phyloP scores from a whole-genome alignment of 2,329 filamentous ascomycete genomes.

The Anthostomella pinea region DNA sequence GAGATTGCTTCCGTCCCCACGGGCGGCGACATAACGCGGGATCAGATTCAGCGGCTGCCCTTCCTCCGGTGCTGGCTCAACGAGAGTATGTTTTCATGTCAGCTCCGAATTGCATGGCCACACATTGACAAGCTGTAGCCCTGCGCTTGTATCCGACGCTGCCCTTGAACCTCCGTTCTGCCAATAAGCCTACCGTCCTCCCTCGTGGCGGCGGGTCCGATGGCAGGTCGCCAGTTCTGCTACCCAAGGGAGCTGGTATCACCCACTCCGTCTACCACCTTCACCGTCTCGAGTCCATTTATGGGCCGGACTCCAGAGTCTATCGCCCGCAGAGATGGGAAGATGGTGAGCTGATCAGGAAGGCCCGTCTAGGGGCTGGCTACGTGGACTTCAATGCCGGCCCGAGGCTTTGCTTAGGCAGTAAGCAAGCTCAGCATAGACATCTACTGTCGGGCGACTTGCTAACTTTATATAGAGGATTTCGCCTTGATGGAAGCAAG shows the following conservation, averaged over 20 bases:
- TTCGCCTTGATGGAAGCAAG: slow-evolving; percentile 24
- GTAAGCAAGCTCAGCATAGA: slow-evolving; percentile 7
- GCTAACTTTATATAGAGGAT: slow-evolving; percentile 19
- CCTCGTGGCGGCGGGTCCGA: slow-evolving; percentile 31
- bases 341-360: slow-evolving; percentile 7
- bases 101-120: background rate
- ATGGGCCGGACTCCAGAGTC: slow-evolving; percentile 11
- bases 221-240: slow-evolving; percentile 24
- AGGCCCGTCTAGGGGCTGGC: slow-evolving; percentile 6
- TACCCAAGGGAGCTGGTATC: slow-evolving; percentile 27
- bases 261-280: slow-evolving; percentile 26
- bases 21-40: slow-evolving; percentile 10
- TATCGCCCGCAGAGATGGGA: slow-evolving; percentile 19
- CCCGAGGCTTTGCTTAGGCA: slow-evolving; percentile 16
- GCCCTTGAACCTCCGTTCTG: slow-evolving; percentile 13
- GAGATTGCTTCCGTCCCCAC: slow-evolving; percentile 11
- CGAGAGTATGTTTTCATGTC: slow-evolving; percentile 22
- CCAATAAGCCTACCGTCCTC: slow-evolving; percentile 21
- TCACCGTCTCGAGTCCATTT: slow-evolving; percentile 18
- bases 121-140: slow-evolving; percentile 2
- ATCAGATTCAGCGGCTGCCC: slow-evolving; percentile 16
- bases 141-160: slow-evolving; percentile 16
- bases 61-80: slow-evolving; percentile 20
- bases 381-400: slow-evolving; percentile 18
- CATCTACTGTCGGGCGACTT: background rate